Base-by-base conservation (phyloP, 2,329 filamentous ascomycete genomes). In the Pseudogymnoascus sp. region DNA sequence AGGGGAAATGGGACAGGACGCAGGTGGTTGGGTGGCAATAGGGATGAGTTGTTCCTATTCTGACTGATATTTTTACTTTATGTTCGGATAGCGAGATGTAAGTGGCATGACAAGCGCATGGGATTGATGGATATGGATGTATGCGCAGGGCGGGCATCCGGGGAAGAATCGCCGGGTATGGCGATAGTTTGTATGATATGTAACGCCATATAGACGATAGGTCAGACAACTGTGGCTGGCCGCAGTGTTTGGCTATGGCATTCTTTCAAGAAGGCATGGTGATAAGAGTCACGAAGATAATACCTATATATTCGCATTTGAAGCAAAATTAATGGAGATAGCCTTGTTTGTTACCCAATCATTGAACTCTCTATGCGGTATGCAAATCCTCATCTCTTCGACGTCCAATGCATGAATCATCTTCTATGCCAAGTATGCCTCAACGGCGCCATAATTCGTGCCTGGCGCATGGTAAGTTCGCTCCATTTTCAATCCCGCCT, bases 21-120 rank as follows among this genome's bases (percentile, higher is more conserved):
- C 68, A 69, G 61, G 67, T 68, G 8, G 50, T 68, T 18, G 70
- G 68, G 0, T 70, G 70, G 70, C 66, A 70, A 18, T 63, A 66
- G 25, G 50, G n/a, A 25, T 14, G 10, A 34, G 11, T 56, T 56
- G 25, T 18, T 56, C 31, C 34, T 56, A 18, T 56, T 56, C 28
- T 34, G 50, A 18, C n/a, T 56, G 25, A 56, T 34, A 34, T 56
- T 34, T 34, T 56, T 18, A 34, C 28, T 56, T 21, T 18, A 34
- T 34, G 28, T 56, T 56, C n/a, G 50, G 25, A n/a, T 34, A 56
- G 50, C 50, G 50, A 34, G 25, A 34, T 56, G 28, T 18, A 21
- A 56, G n/a, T 56, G 50, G 50, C 50, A 56, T 56, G n/a, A 4
- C 25, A 18, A n/a, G 50, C 8, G n/a, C n/a, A 56, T 21, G 25